Conservation (phyloP, 2,329 filamentous ascomycete genomes). For the Huntiella abstrusa region DNA sequence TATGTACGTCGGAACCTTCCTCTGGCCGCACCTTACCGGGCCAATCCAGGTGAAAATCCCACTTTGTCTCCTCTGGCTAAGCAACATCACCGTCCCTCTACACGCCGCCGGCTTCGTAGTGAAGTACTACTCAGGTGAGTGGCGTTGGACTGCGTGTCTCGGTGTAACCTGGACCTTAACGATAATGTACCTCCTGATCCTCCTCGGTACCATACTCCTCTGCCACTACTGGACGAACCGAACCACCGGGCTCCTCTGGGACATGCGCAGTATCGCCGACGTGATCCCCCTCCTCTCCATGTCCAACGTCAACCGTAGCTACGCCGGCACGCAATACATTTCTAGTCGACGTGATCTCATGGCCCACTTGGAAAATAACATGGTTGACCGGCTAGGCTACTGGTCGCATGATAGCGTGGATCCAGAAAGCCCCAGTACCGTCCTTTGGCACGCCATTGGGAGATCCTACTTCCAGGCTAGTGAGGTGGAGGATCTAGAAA, state of each 20-base stretch:
- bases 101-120: constrained; percentile 59
- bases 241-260: constrained; percentile 67
- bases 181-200: constrained; percentile 49
- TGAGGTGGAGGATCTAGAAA: constrained; percentile 3
- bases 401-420: constrained; percentile 34
- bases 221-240: constrained; percentile 44
- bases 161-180: constrained; percentile 63
- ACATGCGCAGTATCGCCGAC: constrained; percentile 65
- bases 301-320: constrained; percentile 60
- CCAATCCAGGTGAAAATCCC: constrained; percentile 48
- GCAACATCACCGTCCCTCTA: constrained; percentile 63
- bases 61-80: constrained; percentile 54
- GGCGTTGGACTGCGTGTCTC: constrained; percentile 66
- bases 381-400: constrained; percentile 61
- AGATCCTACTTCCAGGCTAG: constrained; percentile 15
- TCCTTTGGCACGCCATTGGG: constrained; percentile 65
- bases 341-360: constrained; percentile 33
- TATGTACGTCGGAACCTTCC: constrained; percentile 51
- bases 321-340: constrained; percentile 46
- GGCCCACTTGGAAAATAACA: constrained; percentile 33
- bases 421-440: constrained; percentile 39
- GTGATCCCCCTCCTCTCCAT: constrained; percentile 59
- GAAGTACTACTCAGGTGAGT: constrained; percentile 36
- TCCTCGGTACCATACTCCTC: constrained; percentile 37
- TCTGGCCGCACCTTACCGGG: constrained; percentile 38